Base-by-base conservation (phyloP, 257 asterid species). In the Capsicum chinense region DNA sequence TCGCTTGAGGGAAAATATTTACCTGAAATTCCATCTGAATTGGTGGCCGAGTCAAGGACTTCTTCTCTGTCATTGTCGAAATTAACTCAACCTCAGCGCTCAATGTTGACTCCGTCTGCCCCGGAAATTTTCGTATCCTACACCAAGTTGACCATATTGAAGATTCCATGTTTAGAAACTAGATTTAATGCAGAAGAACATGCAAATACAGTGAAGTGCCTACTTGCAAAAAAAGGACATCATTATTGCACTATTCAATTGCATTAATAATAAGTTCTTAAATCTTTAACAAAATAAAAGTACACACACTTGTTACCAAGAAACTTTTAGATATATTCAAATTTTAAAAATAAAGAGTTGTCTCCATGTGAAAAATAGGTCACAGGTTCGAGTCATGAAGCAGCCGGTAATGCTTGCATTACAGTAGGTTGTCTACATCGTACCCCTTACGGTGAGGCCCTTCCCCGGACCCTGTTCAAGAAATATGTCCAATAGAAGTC, bases 1-100 rank as follows among this genome's bases (percentile, higher is more conserved):
- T 71, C 21, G 16, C 47, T 5, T 19, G 12, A 82, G 56, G 74
- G 68, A 67, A 19, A 15, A 87, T 68, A 80, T 9, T 79, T 60
- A 94, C 99, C 99, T 97, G 99, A 89, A 97, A 97, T 90, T 97
- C 99, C 99, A 97, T 95, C 91, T 97, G 98, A 91, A 97, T 97
- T 44, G 99, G 99, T 74, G 99, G 98, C 81, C 98, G 91, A 37
- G 98, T 95, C 98, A 97, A 93, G 15, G 98, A 95, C 90, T 97
- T 97, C 94, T 97, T 97, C 85, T 97, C 99, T 19, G 91, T 91
- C 59, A 97, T 93, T 79, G 99, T 97, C 80, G 99, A 92, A 88
- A 97, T 97, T 87, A 97, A 91, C 90, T 97, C 99, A 81, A 97
- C 93, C 87, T 97, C 99, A 83, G 99, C 99, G 87, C 99, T 97